Percentiles rank a stretch among this genome's conserved stretches.
Conservation (phyloP, 2,329 filamentous ascomycete species). For the Arthroderma sp. region DNA sequence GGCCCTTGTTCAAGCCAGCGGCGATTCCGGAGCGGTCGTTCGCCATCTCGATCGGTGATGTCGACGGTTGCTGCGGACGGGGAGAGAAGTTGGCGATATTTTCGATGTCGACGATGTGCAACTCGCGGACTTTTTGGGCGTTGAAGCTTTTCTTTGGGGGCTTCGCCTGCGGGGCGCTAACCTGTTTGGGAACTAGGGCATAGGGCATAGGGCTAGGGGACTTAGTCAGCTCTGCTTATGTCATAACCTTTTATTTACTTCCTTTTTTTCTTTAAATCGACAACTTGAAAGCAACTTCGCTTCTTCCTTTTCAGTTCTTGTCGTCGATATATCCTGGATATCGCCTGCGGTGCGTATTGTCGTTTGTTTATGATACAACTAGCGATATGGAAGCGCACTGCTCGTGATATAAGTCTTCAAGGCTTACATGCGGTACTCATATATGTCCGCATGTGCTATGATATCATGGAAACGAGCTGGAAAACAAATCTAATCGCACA, state of each 20-base stretch:
- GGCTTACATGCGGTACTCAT: neutral
- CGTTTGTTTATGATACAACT: too few species aligned
- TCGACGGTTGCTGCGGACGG: slow-evolving; percentile 13
- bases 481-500: neutral
- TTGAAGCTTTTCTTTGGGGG: neutral
- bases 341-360: too few species aligned
- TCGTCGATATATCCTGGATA: too few species aligned
- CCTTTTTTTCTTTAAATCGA: neutral
- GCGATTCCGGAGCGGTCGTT: slow-evolving; percentile 44
- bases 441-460: neutral
- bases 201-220: slow-evolving; percentile 27
- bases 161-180: slow-evolving; percentile 8
- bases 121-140: slow-evolving; percentile 20
- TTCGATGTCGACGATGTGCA: slow-evolving; percentile 8
- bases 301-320: neutral
- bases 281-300: neutral
- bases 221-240: neutral
- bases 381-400: too few species aligned
- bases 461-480: neutral
- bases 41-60: slow-evolving; percentile 35
- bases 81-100: slow-evolving; percentile 12
- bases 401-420: neutral
- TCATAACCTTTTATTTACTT: neutral
- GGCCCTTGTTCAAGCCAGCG: slow-evolving; percentile 53
- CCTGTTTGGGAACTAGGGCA: slow-evolving; percentile 29